Evolutionary conservation across 257 asterid genomes (phyloP), one percentile per base, ranked within the genome.

Genomic region (Solanum piurae): DNA sequence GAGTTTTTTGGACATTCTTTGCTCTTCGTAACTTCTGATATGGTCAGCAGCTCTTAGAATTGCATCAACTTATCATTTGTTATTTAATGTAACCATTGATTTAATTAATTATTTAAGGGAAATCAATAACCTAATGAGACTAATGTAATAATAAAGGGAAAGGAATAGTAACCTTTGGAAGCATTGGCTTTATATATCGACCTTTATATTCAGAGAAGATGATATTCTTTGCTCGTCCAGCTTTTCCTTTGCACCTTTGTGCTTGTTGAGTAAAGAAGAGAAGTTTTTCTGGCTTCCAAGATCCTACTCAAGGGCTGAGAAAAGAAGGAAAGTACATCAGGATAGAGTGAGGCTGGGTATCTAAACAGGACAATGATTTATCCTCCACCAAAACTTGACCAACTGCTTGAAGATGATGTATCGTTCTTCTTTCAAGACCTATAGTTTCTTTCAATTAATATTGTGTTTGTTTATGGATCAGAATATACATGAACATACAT

Each of bases 211-310:
- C 98, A 49, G 98, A 97, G 91, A 97, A 95, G 84, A 97, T 95
- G 40, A 95, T 98, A 86, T 95, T 97, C 92, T 95, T 97, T 18
- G 98, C 96, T 88, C 98, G 90, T 86, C 99, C 99, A 90, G 98
- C 99, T 93, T 95, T 97, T 86, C 99, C 99, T 91, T 86, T 68
- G 82, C 92, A 91, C 86, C 95, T 89, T 86, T 95, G 99, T 86
- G 99, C 98, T 90, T 95, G 99, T 91, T 97, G 99, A 34, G 98
- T 98, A 93, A 97, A 97, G 95, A 97, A 95, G 90, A 97, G 96
- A 91, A 97, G 99, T 89, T 97, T 95, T 91, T 97, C 98, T 38
- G 6, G 34, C 34, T 12, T 75, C 58, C 2, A 75, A 75, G 31
- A 23, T 75, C 83, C 31, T 76, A 52, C 46, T 76, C 31, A 36